Percentiles rank a stretch among this genome's conserved stretches.
Evolutionary conservation across 2,329 filamentous ascomycete genomes (phyloP).

Genomic region (Domatiomyces catenatus): DNA sequence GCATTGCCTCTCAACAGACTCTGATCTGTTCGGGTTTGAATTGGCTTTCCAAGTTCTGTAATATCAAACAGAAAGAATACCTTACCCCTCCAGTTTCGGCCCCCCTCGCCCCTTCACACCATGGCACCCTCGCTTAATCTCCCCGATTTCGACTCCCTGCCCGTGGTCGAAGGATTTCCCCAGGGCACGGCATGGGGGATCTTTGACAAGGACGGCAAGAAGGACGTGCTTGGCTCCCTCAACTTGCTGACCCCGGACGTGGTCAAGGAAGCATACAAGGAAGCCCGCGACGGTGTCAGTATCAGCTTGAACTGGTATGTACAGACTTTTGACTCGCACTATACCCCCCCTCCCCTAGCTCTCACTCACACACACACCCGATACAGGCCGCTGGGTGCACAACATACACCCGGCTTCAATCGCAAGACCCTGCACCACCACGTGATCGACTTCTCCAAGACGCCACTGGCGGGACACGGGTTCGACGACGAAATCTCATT

Average conservation of each 20-base stretch:
- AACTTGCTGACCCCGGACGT: conserved; percentile 44
- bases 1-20: too few species aligned
- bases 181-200: conserved; percentile 40
- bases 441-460: conserved; percentile 10
- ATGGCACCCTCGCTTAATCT: conserved; percentile 15
- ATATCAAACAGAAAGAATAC: too few species aligned
- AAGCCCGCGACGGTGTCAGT: conserved; percentile 41
- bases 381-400: conserved; percentile 24
- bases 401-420: conserved; percentile 6
- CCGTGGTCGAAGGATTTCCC: conserved; percentile 31
- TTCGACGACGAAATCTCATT: conserved; percentile 32
- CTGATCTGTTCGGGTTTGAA: too few species aligned
- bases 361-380: too few species aligned
- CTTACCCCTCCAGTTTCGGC: not conserved
- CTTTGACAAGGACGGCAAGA: conserved; percentile 35
- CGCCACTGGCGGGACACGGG: conserved; percentile 3
- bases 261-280: conserved; percentile 38
- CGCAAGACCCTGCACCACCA: conserved; percentile 10
- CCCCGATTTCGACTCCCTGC: conserved; percentile 31
- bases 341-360: not conserved
- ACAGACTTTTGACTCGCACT: conserved; percentile 26
- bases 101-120: not conserved
- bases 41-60: too few species aligned
- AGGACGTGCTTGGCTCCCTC: conserved; percentile 44
- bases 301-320: conserved; percentile 33